A percentile compares a stretch with the other conserved stretches of the same genome.
phyloP scores from a whole-genome alignment of 2,329 filamentous ascomycete species.

The Mycosphaerelloides madeirae region DNA sequence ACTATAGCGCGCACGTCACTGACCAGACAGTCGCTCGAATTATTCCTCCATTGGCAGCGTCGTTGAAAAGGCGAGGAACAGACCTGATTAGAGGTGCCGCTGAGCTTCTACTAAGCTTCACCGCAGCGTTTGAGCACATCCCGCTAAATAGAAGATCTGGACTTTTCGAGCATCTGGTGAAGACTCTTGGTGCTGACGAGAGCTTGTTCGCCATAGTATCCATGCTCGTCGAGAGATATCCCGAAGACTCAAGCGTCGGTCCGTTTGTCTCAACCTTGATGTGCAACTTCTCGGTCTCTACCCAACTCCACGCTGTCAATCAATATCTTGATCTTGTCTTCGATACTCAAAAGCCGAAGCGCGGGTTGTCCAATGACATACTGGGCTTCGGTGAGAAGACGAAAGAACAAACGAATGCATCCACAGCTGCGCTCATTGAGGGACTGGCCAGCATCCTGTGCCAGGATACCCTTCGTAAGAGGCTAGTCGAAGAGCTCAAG shows the following conservation, averaged over 20 bases:
- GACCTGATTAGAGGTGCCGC: slow-evolving; percentile 76
- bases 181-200: slow-evolving; percentile 78
- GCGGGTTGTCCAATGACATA: slow-evolving; percentile 66
- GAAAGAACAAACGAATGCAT: slow-evolving; percentile 28
- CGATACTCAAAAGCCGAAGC: slow-evolving; percentile 72
- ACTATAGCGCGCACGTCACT: slow-evolving; percentile 94
- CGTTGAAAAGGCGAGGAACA: slow-evolving; percentile 71
- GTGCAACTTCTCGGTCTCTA: slow-evolving; percentile 64
- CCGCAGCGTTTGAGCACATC: slow-evolving; percentile 93
- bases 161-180: slow-evolving; percentile 77
- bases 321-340: slow-evolving; percentile 70
- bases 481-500: slow-evolving; percentile 25
- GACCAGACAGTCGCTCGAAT: slow-evolving; percentile 90
- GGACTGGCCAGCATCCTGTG: slow-evolving; percentile 36
- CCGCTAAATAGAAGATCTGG: slow-evolving; percentile 77
- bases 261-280: slow-evolving; percentile 73
- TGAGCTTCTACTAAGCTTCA: slow-evolving; percentile 91
- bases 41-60: slow-evolving; percentile 83
- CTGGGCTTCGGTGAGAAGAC: slow-evolving; percentile 57
- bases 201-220: slow-evolving; percentile 83
- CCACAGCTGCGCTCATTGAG: slow-evolving; percentile 35
- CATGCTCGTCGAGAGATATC: slow-evolving; percentile 87
- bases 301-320: slow-evolving; percentile 68
- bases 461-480: slow-evolving; percentile 21
- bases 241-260: slow-evolving; percentile 66